These are phyloP conservation scores for Saccharomyces hybrid DNA, from an alignment of 1,139 yeast genomes.

Conservation along the genomic window DNA sequence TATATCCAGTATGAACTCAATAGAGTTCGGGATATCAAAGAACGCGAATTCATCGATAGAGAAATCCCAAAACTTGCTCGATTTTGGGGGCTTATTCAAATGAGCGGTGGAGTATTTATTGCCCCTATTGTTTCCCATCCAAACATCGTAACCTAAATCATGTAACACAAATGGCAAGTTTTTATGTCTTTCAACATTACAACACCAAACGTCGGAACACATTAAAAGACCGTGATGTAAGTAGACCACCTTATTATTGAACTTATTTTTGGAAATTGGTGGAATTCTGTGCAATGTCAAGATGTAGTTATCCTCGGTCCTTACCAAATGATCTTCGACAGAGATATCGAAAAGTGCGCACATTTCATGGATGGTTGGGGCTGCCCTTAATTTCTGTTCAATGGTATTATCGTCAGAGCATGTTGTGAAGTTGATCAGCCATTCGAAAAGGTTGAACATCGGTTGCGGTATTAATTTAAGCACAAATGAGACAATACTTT, in stretches of 20 bases:
- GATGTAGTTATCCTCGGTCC: constrained; percentile 47
- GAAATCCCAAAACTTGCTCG: constrained; percentile 67
- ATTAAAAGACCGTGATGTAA: constrained; percentile 87
- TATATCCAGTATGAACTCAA: constrained; percentile 51
- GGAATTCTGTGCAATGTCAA: constrained; percentile 47
- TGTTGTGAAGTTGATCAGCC: constrained; percentile 18
- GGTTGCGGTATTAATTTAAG: constrained; percentile 28
- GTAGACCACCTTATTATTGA: constrained; percentile 49
- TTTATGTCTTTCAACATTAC: constrained; percentile 52
- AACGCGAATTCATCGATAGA: constrained; percentile 80
- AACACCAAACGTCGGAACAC: constrained; percentile 87
- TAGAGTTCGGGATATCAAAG: constrained; percentile 71
- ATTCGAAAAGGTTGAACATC: constrained; percentile 18
- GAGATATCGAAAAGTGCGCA: constrained; percentile 55
- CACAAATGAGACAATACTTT: constrained; percentile 29
- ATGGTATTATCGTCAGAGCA: constrained; percentile 26
- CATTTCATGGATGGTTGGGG: constrained; percentile 55
- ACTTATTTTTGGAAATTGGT: constrained; percentile 33
- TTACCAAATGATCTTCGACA: constrained; percentile 54
- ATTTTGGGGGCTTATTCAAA: constrained; percentile 33
- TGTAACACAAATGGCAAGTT: constrained; percentile 72
- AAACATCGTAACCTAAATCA: constrained; percentile 82
- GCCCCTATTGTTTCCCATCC: constrained; percentile 87
- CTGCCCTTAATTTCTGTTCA: constrained; percentile 32
- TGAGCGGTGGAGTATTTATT: constrained; percentile 71